Base-by-base conservation (phyloP, 306 rosid genomes). In the Astragalus glycyphyllos region DNA sequence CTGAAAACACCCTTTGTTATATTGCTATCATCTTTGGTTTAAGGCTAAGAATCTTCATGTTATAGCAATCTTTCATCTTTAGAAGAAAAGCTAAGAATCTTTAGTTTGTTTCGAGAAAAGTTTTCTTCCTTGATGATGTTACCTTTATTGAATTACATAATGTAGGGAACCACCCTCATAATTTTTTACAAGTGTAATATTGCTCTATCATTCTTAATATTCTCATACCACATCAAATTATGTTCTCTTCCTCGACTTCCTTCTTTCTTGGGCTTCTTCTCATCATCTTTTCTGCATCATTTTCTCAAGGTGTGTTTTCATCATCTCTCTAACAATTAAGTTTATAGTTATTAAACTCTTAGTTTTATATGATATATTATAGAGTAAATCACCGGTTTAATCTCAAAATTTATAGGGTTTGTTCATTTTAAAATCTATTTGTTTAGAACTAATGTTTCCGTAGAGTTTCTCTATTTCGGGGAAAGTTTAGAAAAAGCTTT, bases 21-120 rank as follows among this genome's bases (percentile, higher is more conserved):
- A 40, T 20, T 58, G 45, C 65, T 49, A 58, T 62, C 91, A 68
- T 74, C 86, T 65, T 81, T 84, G 44, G 62, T 80, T 69, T 32
- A 55, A 89, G 88, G 86, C 79, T 58, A 80, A 81, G 98, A 90
- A 93, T 93, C 85, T 82, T 50, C 51, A 51, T 60, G 38, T 12
- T 16, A 9, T 16, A 9, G 23, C 14, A 53, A 64, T 42, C 11
- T 47, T 15, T 65, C 69, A 26, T 73, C 58, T 76, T 73, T 65
- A 60, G 37, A 51, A 71, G 34, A 7, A 72, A 69, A 76, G 81
- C 12, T 69, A 84, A 77, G 92, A 86, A 86, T 89, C 86, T 79
- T 4, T 57, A 31, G 55, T 53, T 61, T 80, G 46, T 76, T 64
- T 65, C 74, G 74, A 63, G 71, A 83, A 84, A 86, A 79, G 96